Evolutionary conservation across 208 protist genomes (phyloP).

Genomic region (Leishmania tarentolae): DNA sequence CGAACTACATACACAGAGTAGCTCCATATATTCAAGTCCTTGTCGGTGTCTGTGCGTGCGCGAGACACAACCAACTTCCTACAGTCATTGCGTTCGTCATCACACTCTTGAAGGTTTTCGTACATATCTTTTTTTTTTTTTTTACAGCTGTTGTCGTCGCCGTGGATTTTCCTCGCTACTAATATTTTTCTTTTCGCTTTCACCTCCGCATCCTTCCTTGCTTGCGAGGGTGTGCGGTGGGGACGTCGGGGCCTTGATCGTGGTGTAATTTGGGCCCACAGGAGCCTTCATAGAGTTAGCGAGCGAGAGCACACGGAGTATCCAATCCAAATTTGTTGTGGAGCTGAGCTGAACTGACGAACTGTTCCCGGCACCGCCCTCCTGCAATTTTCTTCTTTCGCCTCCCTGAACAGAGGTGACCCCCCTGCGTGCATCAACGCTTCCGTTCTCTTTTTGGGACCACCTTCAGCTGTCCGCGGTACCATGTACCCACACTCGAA

Average conservation of each 20-base stretch:
- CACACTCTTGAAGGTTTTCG: background rate
- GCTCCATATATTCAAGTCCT: background rate
- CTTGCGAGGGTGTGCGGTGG: background rate
- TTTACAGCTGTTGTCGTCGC: background rate
- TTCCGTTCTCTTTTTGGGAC: background rate
- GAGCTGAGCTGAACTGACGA: background rate
- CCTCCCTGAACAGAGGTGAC: conserved; percentile 1
- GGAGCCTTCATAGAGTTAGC: conserved; percentile 6
- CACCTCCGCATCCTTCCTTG: background rate
- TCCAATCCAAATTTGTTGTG: background rate
- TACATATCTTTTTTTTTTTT: background rate
- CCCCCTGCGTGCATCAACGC: background rate
- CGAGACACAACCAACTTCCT: background rate
- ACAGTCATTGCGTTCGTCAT: background rate
- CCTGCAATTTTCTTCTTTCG: background rate
- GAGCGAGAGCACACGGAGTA: background rate
- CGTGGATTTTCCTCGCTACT: background rate
- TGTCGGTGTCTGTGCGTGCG: background rate
- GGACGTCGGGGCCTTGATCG: background rate
- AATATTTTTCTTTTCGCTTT: background rate
- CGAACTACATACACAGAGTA: conserved; percentile 1
- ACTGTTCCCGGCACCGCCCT: background rate
- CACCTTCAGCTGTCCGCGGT: background rate
- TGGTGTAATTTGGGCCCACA: background rate
- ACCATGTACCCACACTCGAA: conserved; percentile 40